These are phyloP conservation scores for Gentiana straminea DNA, from an alignment of 257 asterid genomes.

Conservation along the genomic window DNA sequence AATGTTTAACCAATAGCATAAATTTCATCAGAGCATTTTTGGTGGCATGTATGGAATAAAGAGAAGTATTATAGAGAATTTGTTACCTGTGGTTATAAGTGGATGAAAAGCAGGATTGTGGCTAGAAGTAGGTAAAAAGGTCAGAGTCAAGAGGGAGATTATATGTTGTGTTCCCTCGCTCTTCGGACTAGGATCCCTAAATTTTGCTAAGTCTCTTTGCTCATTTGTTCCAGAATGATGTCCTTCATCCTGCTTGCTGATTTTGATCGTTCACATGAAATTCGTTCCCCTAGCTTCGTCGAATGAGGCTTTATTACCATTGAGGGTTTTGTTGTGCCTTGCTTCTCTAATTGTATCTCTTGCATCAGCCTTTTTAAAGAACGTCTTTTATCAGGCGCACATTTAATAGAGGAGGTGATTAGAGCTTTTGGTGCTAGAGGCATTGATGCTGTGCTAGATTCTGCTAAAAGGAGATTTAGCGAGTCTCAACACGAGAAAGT, in stretches of 20 bases:
- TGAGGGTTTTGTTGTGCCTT: neutral
- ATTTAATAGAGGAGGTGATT: slow-evolving; percentile 75
- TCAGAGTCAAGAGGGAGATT: no score
- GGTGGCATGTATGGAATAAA: no score
- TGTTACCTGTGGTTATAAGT: neutral
- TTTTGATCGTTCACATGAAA: neutral
- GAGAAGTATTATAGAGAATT: no score
- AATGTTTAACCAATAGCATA: no score
- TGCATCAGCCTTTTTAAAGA: neutral
- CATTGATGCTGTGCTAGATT: slow-evolving; percentile 67
- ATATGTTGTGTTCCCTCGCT: no score
- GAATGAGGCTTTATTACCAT: neutral
- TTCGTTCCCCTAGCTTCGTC: neutral
- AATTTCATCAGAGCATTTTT: neutral
- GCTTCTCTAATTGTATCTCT: neutral
- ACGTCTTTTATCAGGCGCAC: slow-evolving; percentile 45
- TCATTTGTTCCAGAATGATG: neutral
- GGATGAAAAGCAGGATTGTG: neutral
- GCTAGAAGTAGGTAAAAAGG: neutral
- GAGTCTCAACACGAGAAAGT: slow-evolving; percentile 81
- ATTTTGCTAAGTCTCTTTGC: neutral
- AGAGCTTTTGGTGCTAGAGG: slow-evolving; percentile 59
- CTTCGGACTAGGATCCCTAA: no score
- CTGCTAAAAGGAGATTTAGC: slow-evolving; percentile 61
- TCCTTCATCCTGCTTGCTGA: neutral